Evolutionary conservation across 1,284 basidiomycete species (phyloP), one percentile per base, ranked within the genome.

Genomic region (Trichosporon coremiiforme): DNA sequence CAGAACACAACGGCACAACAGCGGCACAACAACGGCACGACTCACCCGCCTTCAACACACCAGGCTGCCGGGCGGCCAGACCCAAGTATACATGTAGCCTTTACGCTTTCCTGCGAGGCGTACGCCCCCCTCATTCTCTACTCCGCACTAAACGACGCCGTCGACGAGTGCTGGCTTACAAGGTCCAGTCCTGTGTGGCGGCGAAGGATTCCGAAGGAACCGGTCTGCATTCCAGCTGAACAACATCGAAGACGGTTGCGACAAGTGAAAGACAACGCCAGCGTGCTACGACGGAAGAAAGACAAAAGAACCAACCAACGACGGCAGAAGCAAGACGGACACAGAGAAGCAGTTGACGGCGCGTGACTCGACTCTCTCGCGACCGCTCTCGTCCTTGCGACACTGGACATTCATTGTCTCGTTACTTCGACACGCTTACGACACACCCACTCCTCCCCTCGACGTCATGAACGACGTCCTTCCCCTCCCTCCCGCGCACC

Each of bases 71-170:
- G 25, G 25, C 25, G 25, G 25, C 5, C 17, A 6, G 41, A 45
- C 41, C 41, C 41, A 45, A 41, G 41, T 53, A 53, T 53, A 53
- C 50, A 53, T 53, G n/a, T 53, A 53, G 50, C 50, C 22, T 45
- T 45, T 45, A 45, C 41, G 41, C 41, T 45, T 45, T 45, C 9
- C 41, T 45, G 41, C 17, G 41, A 45, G 41, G 41, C 41, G 3
- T 45, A 15, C 41, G 41, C 41, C 41, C 41, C 41, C 41, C 17
- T n/a, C 5, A 15, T n/a, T 6, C 41, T 45, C 4, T n/a, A 6
- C 41, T n/a, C 17, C 8, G 15, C 41, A 5, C 38, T 41, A 41
- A 12, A 15, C 41, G 8, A 12, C 38, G 38, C 13, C 41, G 36
- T 38, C 17, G 17, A 45, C 20, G 47, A 35, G 33, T 35, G 36